A percentile compares a stretch with the other conserved stretches of the same genome.
Conservation (phyloP, 208 protist genomes). For the Trichomonas gallinae region DNA sequence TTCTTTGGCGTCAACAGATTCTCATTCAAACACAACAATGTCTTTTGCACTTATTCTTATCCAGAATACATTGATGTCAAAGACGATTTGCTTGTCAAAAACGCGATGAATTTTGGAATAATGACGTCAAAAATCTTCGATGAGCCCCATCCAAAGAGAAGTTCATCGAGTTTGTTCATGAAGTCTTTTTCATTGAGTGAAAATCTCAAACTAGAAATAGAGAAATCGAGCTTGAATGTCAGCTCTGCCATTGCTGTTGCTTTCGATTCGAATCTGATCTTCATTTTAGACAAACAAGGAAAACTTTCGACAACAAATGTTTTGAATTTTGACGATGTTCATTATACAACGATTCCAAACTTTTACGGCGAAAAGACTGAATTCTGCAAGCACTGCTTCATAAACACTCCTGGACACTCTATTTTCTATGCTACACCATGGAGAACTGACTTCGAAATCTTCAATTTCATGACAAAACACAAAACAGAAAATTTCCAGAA, state of each 20-base stretch:
- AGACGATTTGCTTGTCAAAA: not conserved
- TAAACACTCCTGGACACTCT: not conserved
- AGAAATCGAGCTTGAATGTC: not conserved
- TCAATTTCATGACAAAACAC: not conserved
- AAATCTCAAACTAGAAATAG: not conserved
- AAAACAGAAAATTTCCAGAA: not conserved
- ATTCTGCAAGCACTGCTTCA: not conserved
- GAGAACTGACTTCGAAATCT: not conserved
- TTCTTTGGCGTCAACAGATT: constrained; percentile 64
- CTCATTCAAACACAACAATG: not conserved
- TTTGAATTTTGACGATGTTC: not conserved
- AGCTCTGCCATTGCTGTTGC: not conserved
- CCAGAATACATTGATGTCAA: not conserved
- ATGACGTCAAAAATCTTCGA: not conserved
- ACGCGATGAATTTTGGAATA: not conserved
- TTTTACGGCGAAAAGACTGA: not conserved
- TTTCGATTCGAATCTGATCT: not conserved
- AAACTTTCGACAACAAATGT: not conserved
- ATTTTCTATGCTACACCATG: not conserved
- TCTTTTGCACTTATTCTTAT: not conserved
- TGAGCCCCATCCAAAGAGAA: not conserved
- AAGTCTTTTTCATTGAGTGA: not conserved
- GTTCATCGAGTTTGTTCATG: not conserved
- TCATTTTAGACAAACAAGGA: not conserved
- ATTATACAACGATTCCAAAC: not conserved